phyloP scores from a whole-genome alignment of 2,329 filamentous ascomycete species.

The Penicillium psychrosexuale region DNA sequence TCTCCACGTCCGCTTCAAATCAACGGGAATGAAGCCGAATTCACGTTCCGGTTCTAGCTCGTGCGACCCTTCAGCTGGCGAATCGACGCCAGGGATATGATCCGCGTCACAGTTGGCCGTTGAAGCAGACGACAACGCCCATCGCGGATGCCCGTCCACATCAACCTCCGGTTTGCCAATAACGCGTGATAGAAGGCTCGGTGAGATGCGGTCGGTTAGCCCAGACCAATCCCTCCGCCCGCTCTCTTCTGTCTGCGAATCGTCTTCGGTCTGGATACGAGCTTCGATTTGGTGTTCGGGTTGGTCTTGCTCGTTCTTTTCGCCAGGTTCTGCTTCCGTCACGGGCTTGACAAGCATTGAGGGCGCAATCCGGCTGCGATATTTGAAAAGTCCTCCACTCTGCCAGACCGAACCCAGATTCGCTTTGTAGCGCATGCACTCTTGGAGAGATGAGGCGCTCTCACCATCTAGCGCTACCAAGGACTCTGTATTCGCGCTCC shows the following conservation, averaged over 20 bases:
- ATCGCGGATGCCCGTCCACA: constrained; percentile 44
- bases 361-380: constrained; percentile 39
- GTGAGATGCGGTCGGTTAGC: constrained; percentile 52
- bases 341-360: constrained; percentile 46
- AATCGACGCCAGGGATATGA: constrained; percentile 57
- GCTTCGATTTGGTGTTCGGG: constrained; percentile 1
- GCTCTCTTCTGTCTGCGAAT: constrained; percentile 33
- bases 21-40: constrained; percentile 56
- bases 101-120: constrained; percentile 57
- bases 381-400: constrained; percentile 44
- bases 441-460: constrained; percentile 43
- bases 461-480: constrained; percentile 33
- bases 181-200: constrained; percentile 50
- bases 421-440: constrained; percentile 52
- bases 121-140: constrained; percentile 58
- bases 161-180: constrained; percentile 41
- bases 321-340: not conserved
- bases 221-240: constrained; percentile 53
- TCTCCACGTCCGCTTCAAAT: constrained; percentile 62
- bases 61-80: constrained; percentile 16
- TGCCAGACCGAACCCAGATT: constrained; percentile 58
- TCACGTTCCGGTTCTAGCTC: constrained; percentile 40
- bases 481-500: constrained; percentile 44
- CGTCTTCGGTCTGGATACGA: constrained; percentile 18
- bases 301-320: constrained; percentile 11